phyloP scores from a whole-genome alignment of 768 basidiomycete genomes.

The Kwoniella europaea region DNA sequence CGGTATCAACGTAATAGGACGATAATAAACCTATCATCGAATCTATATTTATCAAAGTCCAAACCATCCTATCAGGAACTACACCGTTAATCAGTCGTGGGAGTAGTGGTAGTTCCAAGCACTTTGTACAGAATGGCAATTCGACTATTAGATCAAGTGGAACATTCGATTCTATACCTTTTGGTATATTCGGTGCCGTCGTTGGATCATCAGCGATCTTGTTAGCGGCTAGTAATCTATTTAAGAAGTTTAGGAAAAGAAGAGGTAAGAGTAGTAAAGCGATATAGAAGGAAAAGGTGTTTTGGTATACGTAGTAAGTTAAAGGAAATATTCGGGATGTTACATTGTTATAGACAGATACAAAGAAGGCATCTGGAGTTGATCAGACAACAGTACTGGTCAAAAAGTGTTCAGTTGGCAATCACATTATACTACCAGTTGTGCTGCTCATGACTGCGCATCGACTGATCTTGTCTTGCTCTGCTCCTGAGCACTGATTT shows the following conservation, averaged over 20 bases:
- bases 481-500: no score
- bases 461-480: neutral
- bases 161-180: slow-evolving; percentile 8
- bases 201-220: slow-evolving; percentile 10
- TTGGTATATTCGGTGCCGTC: slow-evolving; percentile 15
- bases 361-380: no score
- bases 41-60: slow-evolving; percentile 19
- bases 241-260: slow-evolving; percentile 5
- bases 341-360: no score
- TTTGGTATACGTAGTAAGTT: neutral
- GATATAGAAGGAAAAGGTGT: slow-evolving; percentile 2
- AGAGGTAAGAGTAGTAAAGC: neutral
- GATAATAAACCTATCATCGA: slow-evolving; percentile 29
- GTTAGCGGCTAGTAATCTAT: slow-evolving; percentile 7
- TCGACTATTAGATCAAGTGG: neutral
- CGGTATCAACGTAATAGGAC: slow-evolving; percentile 1
- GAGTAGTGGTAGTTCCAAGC: neutral
- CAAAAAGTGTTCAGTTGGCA: no score
- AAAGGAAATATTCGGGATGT: neutral
- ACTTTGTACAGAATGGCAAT: neutral
- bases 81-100: slow-evolving; percentile 1
- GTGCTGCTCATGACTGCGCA: neutral
- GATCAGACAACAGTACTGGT: no score
- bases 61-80: slow-evolving; percentile 16
- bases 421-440: neutral